A percentile compares a stretch with the other conserved stretches of the same genome.
Conservation (phyloP, 2,329 filamentous ascomycete genomes). For the Didymella pinodella region DNA sequence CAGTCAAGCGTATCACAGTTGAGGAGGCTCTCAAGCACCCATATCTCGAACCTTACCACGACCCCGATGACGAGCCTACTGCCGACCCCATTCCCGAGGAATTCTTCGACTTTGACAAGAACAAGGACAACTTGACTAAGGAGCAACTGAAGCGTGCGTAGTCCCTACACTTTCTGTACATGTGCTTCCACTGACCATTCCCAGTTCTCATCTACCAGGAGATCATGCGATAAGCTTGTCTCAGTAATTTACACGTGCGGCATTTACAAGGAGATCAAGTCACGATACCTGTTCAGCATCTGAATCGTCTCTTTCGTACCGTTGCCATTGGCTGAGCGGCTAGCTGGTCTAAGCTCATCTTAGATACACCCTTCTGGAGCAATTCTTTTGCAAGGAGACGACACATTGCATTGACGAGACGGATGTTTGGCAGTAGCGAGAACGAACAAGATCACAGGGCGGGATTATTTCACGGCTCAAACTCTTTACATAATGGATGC, state of each 20-base stretch:
- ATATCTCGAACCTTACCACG: slow-evolving; percentile 98
- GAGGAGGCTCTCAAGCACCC: slow-evolving; percentile 97
- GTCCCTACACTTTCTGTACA: not conserved
- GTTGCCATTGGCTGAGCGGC: slow-evolving; percentile 33
- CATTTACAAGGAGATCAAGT: slow-evolving; percentile 36
- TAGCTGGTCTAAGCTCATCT: slow-evolving; percentile 39
- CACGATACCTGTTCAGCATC: slow-evolving; percentile 30
- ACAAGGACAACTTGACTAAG: slow-evolving; percentile 98
- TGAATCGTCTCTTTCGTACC: slow-evolving; percentile 22
- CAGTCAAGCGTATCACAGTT: slow-evolving; percentile 96
- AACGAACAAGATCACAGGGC: slow-evolving; percentile 16
- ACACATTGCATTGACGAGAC: slow-evolving; percentile 22
- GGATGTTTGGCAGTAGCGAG: slow-evolving; percentile 16
- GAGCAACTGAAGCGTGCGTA: slow-evolving; percentile 88
- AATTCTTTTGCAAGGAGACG: slow-evolving; percentile 24
- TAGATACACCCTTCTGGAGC: slow-evolving; percentile 27
- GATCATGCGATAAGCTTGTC: slow-evolving; percentile 74
- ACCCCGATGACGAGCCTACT: slow-evolving; percentile 97
- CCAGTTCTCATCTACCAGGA: slow-evolving; percentile 91
- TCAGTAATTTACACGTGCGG: slow-evolving; percentile 25
- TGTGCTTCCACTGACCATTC: slow-evolving; percentile 26
- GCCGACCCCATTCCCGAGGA: slow-evolving; percentile 96
- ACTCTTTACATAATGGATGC: slow-evolving; percentile 16
- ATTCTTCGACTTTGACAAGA: slow-evolving; percentile 99
- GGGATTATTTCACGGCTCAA: slow-evolving; percentile 15